Base-by-base conservation (phyloP, 805 yeast species). In the Metschnikowia lachancei region DNA sequence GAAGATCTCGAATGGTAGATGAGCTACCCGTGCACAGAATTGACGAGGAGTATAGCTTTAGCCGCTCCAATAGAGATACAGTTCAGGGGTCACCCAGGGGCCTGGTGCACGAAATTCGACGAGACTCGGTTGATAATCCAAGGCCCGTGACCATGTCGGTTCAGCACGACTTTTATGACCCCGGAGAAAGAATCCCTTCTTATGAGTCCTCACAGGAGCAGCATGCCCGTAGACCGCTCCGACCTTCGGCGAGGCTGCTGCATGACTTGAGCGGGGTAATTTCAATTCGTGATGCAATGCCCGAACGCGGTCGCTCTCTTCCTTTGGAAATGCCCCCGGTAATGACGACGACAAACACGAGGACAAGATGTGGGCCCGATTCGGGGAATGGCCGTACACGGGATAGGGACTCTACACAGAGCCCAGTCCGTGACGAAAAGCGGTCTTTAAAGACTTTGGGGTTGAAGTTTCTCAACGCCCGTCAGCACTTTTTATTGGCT, bases 401-500 rank as follows among this genome's bases (percentile, higher is more conserved):
- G 20, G 46, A 43, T 28, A 29, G 52, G 12, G 51, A 52, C 37
- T 24, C 38, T 17, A 48, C 50, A 39, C 46, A 40, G 6, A 51
- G 55, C 41, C 54, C 55, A 9, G 47, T 35, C n/a, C 43, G 52
- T n/a, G 44, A 47, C 35, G 56, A 48, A 10, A 60, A 58, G 24
- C 56, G 60, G 10, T 49, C 64, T 22, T 57, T 70, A 37, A 85
- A 86, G 60, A 70, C 75, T 26, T 63, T 87, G 18, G 92, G 95
- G 0, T 70, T 88, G 47, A 81, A 80, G 53, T 80, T 87, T 53
- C 68, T 88, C 51, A 83, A 83, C 49, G 87, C 94, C 1, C 75
- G 81, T 51, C 90, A 87, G 56, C 94, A 87, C 61, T 75, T 86
- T 49, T 75, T 85, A 4, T 72, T 88, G 50, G 90, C 94, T 0